Evolutionary conservation across 2,329 filamentous ascomycete species (phyloP).

Genomic region (Venturiaceae sp.): DNA sequence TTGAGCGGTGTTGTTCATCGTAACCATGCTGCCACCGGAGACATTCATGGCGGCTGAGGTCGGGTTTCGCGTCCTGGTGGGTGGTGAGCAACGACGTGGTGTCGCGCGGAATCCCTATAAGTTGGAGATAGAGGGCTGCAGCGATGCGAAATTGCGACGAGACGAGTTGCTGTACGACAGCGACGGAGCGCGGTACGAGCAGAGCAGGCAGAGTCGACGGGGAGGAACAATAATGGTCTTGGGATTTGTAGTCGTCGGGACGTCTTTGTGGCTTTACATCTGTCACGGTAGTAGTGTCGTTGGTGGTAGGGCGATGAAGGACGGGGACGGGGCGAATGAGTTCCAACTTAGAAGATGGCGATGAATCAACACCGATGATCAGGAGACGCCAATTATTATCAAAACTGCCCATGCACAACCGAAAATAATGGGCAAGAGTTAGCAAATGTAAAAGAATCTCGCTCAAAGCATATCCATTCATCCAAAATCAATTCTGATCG

Average conservation of each 20-base stretch:
- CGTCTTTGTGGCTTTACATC: not conserved
- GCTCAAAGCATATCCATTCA: not conserved
- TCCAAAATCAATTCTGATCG: too few species aligned
- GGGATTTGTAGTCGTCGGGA: not conserved
- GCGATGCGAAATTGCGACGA: not conserved
- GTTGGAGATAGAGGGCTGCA: not conserved
- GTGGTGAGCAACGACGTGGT: not conserved
- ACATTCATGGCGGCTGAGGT: slow-evolving; percentile 37
- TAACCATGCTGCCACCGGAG: slow-evolving; percentile 56
- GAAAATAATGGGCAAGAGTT: not conserved
- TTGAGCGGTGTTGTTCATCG: slow-evolving; percentile 47
- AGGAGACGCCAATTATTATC: too few species aligned
- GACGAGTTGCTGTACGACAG: not conserved
- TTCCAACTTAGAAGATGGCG: not conserved
- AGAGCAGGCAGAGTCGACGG: not conserved
- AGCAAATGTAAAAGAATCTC: not conserved
- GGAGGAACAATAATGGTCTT: not conserved
- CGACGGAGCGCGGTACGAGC: not conserved
- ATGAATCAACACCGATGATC: too few species aligned
- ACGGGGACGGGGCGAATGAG: not conserved
- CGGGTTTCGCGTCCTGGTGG: slow-evolving; percentile 9
- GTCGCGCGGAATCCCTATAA: not conserved
- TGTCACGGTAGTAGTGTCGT: not conserved
- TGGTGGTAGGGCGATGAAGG: not conserved
- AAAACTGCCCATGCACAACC: not conserved